Percentiles rank a stretch among this genome's conserved stretches.
phyloP scores from a whole-genome alignment of 805 yeast genomes.

The Candida dendrica region DNA sequence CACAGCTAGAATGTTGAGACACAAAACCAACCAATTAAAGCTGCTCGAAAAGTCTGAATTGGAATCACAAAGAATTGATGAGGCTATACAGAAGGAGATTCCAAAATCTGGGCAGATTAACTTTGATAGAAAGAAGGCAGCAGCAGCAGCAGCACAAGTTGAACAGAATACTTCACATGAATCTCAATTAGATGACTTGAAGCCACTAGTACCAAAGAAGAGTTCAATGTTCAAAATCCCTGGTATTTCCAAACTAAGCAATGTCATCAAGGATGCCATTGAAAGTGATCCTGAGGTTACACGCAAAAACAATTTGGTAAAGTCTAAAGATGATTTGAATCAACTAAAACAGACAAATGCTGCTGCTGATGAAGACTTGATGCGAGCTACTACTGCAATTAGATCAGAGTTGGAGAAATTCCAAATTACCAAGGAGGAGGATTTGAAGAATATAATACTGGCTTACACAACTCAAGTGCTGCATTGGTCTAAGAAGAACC shows the following conservation, averaged over 20 bases:
- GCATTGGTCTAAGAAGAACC: slow-evolving; percentile 61
- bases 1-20: slow-evolving; percentile 29
- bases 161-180: no score
- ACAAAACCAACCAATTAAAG: slow-evolving; percentile 26
- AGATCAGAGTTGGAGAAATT: slow-evolving; percentile 34
- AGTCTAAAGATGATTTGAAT: slow-evolving; percentile 36
- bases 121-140: slow-evolving; percentile 18
- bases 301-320: slow-evolving; percentile 42
- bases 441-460: slow-evolving; percentile 42
- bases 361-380: slow-evolving; percentile 47
- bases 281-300: slow-evolving; percentile 64
- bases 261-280: slow-evolving; percentile 50
- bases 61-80: slow-evolving; percentile 36
- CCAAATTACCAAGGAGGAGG: slow-evolving; percentile 41
- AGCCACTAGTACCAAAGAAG: slow-evolving; percentile 19
- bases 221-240: slow-evolving; percentile 43
- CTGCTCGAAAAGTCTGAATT: slow-evolving; percentile 34
- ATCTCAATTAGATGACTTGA: slow-evolving; percentile 1
- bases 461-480: slow-evolving; percentile 50
- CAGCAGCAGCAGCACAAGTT: slow-evolving; percentile 2
- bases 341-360: slow-evolving; percentile 43
- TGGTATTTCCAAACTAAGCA: slow-evolving; percentile 42
- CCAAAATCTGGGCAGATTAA: slow-evolving; percentile 22
- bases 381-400: slow-evolving; percentile 38
- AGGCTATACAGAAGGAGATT: slow-evolving; percentile 16